Evolutionary conservation across 306 rosid species (phyloP).

Genomic region (Lithocarpus polystachyus): DNA sequence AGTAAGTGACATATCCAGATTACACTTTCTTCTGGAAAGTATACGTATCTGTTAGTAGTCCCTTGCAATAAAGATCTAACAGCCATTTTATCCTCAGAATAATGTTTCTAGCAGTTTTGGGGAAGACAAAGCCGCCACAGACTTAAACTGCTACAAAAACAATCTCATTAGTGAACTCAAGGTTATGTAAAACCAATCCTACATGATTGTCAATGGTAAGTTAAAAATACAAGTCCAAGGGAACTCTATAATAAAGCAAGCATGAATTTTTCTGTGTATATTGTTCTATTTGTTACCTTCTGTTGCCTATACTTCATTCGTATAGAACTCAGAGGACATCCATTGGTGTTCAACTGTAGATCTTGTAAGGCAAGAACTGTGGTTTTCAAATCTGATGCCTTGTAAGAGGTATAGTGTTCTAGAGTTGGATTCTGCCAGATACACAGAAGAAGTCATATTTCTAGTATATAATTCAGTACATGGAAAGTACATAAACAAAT

Average conservation of each 20-base stretch:
- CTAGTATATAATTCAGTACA: neutral
- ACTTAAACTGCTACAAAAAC: conserved; percentile 53
- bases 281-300: conserved; percentile 39
- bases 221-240: neutral
- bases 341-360: conserved; percentile 58
- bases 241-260: neutral
- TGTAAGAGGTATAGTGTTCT: conserved; percentile 64
- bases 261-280: neutral
- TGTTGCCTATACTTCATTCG: conserved; percentile 74
- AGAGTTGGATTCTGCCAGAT: conserved; percentile 76
- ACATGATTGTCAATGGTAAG: neutral
- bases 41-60: conserved; percentile 39
- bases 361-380: conserved; percentile 75
- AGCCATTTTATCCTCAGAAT: conserved; percentile 37
- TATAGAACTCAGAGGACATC: conserved; percentile 62
- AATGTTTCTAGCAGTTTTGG: conserved; percentile 61
- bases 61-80: conserved; percentile 21
- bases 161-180: conserved; percentile 13
- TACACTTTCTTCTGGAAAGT: conserved; percentile 26
- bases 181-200: neutral
- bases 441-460: conserved; percentile 16
- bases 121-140: conserved; percentile 70
- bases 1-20: conserved; percentile 21
- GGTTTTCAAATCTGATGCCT: conserved; percentile 67
- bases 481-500: conserved; percentile 11